A percentile compares a stretch with the other conserved stretches of the same genome.
Evolutionary conservation across 805 yeast species (phyloP).

Genomic region (Cyberlindnera bimundalis): DNA sequence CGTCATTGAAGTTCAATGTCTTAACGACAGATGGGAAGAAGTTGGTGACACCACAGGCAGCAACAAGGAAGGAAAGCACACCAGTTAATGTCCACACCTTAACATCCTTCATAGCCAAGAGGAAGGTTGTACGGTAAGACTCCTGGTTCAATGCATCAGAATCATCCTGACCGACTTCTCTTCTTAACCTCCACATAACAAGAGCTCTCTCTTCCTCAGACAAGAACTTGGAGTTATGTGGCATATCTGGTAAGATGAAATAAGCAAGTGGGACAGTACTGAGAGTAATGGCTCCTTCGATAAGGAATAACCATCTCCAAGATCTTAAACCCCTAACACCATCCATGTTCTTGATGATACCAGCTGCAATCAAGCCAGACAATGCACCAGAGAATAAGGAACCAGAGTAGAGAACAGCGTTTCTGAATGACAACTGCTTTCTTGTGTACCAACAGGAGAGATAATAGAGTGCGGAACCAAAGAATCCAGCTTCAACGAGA

Average conservation of each 20-base stretch:
- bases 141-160: conserved; percentile 26
- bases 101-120: conserved; percentile 36
- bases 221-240: conserved; percentile 45
- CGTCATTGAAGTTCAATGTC: conserved; percentile 48
- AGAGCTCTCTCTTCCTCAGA: conserved; percentile 42
- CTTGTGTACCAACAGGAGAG: conserved; percentile 51
- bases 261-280: conserved; percentile 44
- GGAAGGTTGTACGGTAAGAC: conserved; percentile 34
- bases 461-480: conserved; percentile 48
- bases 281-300: conserved; percentile 56
- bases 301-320: conserved; percentile 65
- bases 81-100: conserved; percentile 48
- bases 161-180: conserved; percentile 29
- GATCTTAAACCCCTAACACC: conserved; percentile 43
- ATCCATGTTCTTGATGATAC: conserved; percentile 43
- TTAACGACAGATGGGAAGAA: conserved; percentile 60
- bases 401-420: conserved; percentile 52
- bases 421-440: conserved; percentile 45
- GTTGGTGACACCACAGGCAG: conserved; percentile 59
- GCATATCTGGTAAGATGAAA: conserved; percentile 50
- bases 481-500: conserved; percentile 44
- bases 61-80: conserved; percentile 42
- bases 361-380: conserved; percentile 52
- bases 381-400: conserved; percentile 54
- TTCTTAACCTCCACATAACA: conserved; percentile 27